Base-by-base conservation (phyloP, 1,139 yeast genomes). In the Yamadazyma taylorii region DNA sequence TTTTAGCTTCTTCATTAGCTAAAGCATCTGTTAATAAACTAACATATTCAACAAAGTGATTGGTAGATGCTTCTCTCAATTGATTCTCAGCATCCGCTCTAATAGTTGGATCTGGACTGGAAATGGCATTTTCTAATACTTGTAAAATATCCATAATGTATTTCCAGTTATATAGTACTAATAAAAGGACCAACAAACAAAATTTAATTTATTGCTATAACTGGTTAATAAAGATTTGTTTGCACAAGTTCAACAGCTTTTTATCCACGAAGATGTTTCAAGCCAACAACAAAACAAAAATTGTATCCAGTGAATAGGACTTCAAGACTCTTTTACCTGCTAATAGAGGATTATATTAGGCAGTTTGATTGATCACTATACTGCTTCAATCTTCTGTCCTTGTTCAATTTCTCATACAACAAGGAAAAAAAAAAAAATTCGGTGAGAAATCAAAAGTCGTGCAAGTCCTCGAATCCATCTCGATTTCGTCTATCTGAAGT, bases 1-100 rank as follows among this genome's bases (percentile, higher is more conserved):
- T 69, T 51, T 77, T 80, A 44, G 79, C 79, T 5, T 70, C 63
- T 34, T 78, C 81, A 53, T 83, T 80, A 28, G 82, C 83, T 48
- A 92, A 72, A 22, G 86, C 88, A 47, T 79, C 79, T 31, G 87
- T 78, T 55, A 90, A 76, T 52, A 82, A 69, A 31, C 79, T 78
- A 52, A 89, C 66, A 57, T 83, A 92, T 50, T 82, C 60, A 68
- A 58, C 81, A 66, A 87, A 90, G 61, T 88, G 85, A 46, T 80
- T 84, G 51, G 75, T 73, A 24, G 95, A 84, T 19, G 90, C 79
- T 38, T 78, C 77, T 51, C 73, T 74, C 53, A 92, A 76, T 62
- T 87, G 88, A 35, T 78, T 72, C 62, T 88, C 96, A 42, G 97
- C 96, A 49, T 78, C 78, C 27, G 82, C 67, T 63, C 97, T 81